phyloP scores from a whole-genome alignment of 768 basidiomycete genomes.

The Lactarius akahatsu region DNA sequence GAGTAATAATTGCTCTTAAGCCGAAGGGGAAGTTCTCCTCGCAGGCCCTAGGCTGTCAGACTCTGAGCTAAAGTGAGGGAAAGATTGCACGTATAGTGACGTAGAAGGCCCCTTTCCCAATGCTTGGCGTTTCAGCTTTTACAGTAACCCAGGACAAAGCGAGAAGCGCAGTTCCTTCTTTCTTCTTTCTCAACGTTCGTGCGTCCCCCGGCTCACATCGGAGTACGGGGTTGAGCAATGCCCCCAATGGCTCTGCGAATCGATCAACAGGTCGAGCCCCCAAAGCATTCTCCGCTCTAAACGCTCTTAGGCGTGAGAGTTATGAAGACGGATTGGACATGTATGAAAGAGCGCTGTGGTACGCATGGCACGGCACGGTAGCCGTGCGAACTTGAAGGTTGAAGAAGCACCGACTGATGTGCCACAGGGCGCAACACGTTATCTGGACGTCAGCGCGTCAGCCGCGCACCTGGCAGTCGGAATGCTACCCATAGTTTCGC shows the following conservation, averaged over 20 bases:
- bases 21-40: not conserved
- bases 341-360: not conserved
- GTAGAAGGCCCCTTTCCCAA: not conserved
- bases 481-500: not conserved
- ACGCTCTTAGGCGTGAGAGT: not conserved
- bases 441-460: not conserved
- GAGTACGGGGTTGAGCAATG: not conserved
- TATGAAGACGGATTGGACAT: not conserved
- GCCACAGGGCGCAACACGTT: not conserved
- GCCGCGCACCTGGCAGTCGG: not conserved
- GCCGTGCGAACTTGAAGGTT: not conserved
- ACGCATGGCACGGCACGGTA: not conserved
- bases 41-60: not conserved
- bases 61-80: not conserved
- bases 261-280: not conserved
- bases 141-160: not conserved
- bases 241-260: not conserved
- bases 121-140: not conserved
- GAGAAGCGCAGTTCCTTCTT: not conserved
- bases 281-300: not conserved
- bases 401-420: not conserved
- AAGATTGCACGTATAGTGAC: not conserved
- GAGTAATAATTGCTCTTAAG: not conserved
- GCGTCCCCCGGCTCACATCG: not conserved
- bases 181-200: not conserved